Conservation (phyloP, 768 basidiomycete genomes). For the Panus rudis region DNA sequence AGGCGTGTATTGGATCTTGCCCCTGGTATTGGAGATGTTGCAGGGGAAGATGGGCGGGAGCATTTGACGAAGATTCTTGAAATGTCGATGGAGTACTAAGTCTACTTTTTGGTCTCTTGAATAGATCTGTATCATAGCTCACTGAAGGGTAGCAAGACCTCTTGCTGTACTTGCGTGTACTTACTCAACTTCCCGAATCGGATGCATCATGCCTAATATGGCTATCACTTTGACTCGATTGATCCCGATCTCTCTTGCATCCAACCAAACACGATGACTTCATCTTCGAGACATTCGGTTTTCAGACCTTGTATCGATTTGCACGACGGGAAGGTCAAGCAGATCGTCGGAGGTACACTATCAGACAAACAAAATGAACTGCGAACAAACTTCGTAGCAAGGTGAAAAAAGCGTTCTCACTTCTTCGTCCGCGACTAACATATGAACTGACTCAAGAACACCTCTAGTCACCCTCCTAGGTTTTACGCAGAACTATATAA, state of each 20-base stretch:
- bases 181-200: not conserved
- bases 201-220: not conserved
- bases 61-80: slow-evolving; percentile 80
- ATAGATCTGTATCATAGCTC: not conserved
- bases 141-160: too few species aligned
- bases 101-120: not conserved
- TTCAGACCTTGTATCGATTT: slow-evolving; percentile 97
- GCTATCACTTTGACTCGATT: too few species aligned
- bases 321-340: slow-evolving; percentile 93
- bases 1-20: slow-evolving; percentile 88
- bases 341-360: slow-evolving; percentile 94
- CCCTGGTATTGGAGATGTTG: slow-evolving; percentile 79
- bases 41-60: slow-evolving; percentile 75
- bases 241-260: too few species aligned
- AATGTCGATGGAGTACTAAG: slow-evolving; percentile 68
- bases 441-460: slow-evolving; percentile 1
- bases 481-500: slow-evolving; percentile 80
- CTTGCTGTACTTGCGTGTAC: too few species aligned
- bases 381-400: slow-evolving; percentile 88
- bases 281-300: too few species aligned
- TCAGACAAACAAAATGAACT: slow-evolving; percentile 59
- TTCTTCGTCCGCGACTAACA: slow-evolving; percentile 8
- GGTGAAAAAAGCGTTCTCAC: slow-evolving; percentile 37
- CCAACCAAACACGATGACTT: too few species aligned
- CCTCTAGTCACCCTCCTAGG: slow-evolving; percentile 67